phyloP scores from a whole-genome alignment of 2,329 filamentous ascomycete genomes.

The Fusarium sp. region DNA sequence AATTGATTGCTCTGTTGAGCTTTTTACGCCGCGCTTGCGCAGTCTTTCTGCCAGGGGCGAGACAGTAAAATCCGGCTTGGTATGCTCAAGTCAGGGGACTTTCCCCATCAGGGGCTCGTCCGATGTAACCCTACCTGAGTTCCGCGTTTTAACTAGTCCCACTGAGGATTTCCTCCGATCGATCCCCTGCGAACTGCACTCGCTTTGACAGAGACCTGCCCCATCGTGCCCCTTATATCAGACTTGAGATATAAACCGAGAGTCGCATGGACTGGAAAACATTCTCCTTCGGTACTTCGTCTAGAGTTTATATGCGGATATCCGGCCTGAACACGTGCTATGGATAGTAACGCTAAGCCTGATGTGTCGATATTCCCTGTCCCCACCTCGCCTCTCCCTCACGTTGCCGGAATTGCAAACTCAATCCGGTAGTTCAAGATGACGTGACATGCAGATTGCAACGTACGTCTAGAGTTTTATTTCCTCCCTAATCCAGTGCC shows the following conservation, averaged over 20 bases:
- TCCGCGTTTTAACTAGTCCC: not conserved
- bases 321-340: not conserved
- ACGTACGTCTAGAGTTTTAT: not conserved
- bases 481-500: not conserved
- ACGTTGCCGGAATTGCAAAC: not conserved
- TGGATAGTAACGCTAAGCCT: not conserved
- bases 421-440: not conserved
- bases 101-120: not conserved
- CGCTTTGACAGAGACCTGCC: not conserved
- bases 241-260: not conserved
- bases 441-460: not conserved
- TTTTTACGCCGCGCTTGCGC: not conserved
- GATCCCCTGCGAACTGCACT: not conserved
- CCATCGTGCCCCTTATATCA: slow-evolving; percentile 1
- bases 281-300: not conserved
- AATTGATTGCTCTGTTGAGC: slow-evolving; percentile 1
- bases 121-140: not conserved
- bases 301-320: not conserved
- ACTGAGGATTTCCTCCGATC: not conserved
- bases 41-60: not conserved
- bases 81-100: not conserved
- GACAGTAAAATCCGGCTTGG: not conserved
- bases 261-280: not conserved
- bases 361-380: not conserved
- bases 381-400: not conserved